Percentiles rank a stretch among this genome's conserved stretches.
Evolutionary conservation across 257 asterid genomes (phyloP).

Genomic region (Solanum ossicruentum): DNA sequence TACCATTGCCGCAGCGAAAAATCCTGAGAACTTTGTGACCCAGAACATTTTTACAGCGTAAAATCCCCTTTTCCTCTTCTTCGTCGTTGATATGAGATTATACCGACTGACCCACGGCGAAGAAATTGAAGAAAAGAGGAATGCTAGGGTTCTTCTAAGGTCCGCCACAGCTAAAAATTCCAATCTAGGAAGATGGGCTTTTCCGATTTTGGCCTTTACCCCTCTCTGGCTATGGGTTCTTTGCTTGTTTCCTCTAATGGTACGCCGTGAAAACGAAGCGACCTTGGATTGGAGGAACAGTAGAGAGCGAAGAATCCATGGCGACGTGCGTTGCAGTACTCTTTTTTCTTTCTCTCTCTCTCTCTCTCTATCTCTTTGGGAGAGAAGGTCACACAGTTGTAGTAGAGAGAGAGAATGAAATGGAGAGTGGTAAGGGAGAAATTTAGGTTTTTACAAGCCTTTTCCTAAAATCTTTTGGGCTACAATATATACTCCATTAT

Average conservation of each 20-base stretch:
- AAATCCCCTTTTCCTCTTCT: constrained; percentile 8
- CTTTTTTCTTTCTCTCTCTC: background rate
- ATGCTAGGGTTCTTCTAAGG: constrained; percentile 37
- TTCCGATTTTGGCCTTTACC: background rate
- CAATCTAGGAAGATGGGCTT: background rate
- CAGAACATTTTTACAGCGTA: constrained; percentile 50
- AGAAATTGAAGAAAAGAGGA: constrained; percentile 24
- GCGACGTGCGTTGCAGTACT: constrained; percentile 11
- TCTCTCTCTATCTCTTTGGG: background rate
- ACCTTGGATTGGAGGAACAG: constrained; percentile 7
- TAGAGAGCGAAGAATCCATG: constrained; percentile 16
- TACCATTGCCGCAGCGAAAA: constrained; percentile 65
- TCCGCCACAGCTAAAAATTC: constrained; percentile 31
- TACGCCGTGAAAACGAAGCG: constrained; percentile 17
- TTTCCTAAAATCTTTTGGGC: background rate
- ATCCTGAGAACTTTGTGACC: constrained; percentile 59
- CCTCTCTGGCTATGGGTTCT: background rate
- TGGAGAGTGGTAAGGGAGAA: background rate
- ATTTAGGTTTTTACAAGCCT: background rate
- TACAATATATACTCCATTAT: background rate
- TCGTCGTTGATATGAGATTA: constrained; percentile 1
- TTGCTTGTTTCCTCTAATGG: constrained; percentile 9
- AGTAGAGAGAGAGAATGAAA: background rate
- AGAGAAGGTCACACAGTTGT: constrained; percentile 10
- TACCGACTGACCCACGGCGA: background rate